Evolutionary conservation across 768 basidiomycete genomes (phyloP), one percentile per base, ranked within the genome.

Genomic region (Lactarius vividus): DNA sequence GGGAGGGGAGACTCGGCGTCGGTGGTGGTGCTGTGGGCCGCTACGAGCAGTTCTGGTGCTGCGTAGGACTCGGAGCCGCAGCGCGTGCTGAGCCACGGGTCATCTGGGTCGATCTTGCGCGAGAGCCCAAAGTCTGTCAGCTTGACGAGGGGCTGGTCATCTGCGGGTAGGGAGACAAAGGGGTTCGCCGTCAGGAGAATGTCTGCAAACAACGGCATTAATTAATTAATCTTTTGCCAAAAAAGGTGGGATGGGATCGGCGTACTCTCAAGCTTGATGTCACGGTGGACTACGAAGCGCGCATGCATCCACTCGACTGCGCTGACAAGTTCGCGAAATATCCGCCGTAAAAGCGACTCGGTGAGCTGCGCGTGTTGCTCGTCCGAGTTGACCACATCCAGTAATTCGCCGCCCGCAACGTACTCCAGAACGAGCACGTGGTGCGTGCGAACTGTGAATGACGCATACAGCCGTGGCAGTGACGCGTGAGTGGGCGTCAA

Each of bases 1-100:
- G 65, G 63, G 59, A 63, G 63, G 7, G 28, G 66, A 68, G 18
- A 78, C 77, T 62, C 60, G 23, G 57, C 64, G 49, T 26, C 49
- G 6, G 18, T 44, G 20, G 13, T 28, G 23, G 49, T 52, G n/a
- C 53, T 31, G 49, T 63, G 62, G 10, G 60, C n/a, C 2, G 69
- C 69, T 71, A 86, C 84, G 31, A 90, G 83, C 23, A 91, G 79
- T 73, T 91, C 89, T 0, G 89, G 89, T 9, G 92, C 92, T 7
- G 93, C 92, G 75, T 95, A 95, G 0, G 88, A 89, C 74, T 96
- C 93, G 33, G 87, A 89, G 7, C 94, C 93, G 75, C 94, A 96
- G 1, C 93, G 84, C 13, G 93, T 95, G 20, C 82, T 81, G 13
- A 95, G 79, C 18, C 86, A 77, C 1, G 88, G 88, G 1, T 79